Base-by-base conservation (phyloP, 1,284 basidiomycete species). In the Naganishia albida region DNA sequence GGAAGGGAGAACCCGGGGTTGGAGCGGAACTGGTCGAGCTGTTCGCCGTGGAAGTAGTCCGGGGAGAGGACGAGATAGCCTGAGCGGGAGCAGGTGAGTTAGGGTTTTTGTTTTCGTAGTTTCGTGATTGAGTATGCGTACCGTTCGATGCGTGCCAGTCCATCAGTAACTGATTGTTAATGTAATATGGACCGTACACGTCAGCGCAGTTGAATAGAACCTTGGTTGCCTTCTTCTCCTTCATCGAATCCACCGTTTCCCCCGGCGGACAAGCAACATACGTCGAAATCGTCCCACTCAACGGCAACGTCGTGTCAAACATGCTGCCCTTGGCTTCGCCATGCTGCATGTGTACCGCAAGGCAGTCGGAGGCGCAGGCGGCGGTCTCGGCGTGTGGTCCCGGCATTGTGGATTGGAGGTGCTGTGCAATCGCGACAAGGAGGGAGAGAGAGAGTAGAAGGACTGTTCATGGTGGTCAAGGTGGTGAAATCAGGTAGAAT, bases 101-200 rank as follows among this genome's bases (percentile, higher is more conserved):
- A 16, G 40, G 30, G 10, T 26, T 1, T 28, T 38, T 26, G 2
- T 28, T 38, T 7, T 18, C 26, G 30, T 12, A 7, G 2, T 23
- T 46, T 10, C 13, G 25, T 2, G 2, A 34, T 13, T 13, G 40
- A 18, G 25, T 6, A 23, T 26, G 48, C 65, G 16, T 15, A 68
- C 67, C 67, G 18, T 66, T 54, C 20, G 57, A 0, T 23, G 67
- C 67, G 25, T 59, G 38, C 64, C 62, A 66, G 60, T 68, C 67
- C 60, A 66, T 64, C 4, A 68, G 49, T n/a, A 64, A 23, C 25
- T 63, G 60, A 46, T 68, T 68, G 42, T 68, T 68, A 12, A 66
- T 63, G 44, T 60, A 68, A 7, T 52, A n/a, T 2, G 67, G 67
- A n/a, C 67, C 67, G 28, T 66, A 68, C 7, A 68, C 65, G 44